phyloP scores from a whole-genome alignment of 2,329 filamentous ascomycete species.

The Trichoderma sp. region DNA sequence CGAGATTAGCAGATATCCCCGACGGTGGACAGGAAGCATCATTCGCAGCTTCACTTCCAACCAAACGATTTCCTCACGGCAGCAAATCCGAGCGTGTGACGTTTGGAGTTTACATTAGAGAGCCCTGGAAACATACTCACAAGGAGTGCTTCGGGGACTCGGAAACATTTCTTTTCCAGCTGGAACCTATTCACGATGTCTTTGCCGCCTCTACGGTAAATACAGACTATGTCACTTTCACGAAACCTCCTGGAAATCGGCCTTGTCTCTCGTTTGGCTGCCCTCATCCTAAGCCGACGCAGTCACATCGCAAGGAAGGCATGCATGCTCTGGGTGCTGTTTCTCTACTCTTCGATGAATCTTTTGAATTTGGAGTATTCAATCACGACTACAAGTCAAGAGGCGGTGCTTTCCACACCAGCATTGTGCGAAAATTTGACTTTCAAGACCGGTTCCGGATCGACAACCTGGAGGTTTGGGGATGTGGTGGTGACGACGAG shows the following conservation, averaged over 20 bases:
- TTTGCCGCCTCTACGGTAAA: slow-evolving; percentile 64
- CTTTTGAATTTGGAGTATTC: slow-evolving; percentile 74
- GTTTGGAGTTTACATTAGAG: slow-evolving; percentile 64
- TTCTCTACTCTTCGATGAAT: slow-evolving; percentile 65
- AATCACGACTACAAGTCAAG: slow-evolving; percentile 62
- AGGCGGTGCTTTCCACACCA: slow-evolving; percentile 65
- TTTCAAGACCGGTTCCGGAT: slow-evolving; percentile 75
- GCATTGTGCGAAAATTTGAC: slow-evolving; percentile 52
- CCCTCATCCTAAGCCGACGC: slow-evolving; percentile 47
- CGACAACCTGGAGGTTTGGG: slow-evolving; percentile 74
- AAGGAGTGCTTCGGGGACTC: slow-evolving; percentile 66
- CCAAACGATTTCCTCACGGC: slow-evolving; percentile 56
- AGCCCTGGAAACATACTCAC: slow-evolving; percentile 68
- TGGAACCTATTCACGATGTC: slow-evolving; percentile 69
- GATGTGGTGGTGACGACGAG: slow-evolving; percentile 71
- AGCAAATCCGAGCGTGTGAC: slow-evolving; percentile 53
- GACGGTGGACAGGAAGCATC: slow-evolving; percentile 50
- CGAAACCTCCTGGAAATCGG: slow-evolving; percentile 57
- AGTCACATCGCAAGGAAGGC: slow-evolving; percentile 44
- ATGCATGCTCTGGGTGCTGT: slow-evolving; percentile 59
- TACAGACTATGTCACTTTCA: slow-evolving; percentile 66
- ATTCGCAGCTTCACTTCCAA: slow-evolving; percentile 62
- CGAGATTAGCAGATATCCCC: slow-evolving; percentile 51
- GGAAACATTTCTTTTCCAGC: slow-evolving; percentile 65
- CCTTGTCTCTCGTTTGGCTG: slow-evolving; percentile 65